Percentiles rank a stretch among this genome's conserved stretches.
These are phyloP conservation scores for Trichoderma aggressivum DNA, from an alignment of 2,329 filamentous ascomycete genomes.

Conservation along the genomic window DNA sequence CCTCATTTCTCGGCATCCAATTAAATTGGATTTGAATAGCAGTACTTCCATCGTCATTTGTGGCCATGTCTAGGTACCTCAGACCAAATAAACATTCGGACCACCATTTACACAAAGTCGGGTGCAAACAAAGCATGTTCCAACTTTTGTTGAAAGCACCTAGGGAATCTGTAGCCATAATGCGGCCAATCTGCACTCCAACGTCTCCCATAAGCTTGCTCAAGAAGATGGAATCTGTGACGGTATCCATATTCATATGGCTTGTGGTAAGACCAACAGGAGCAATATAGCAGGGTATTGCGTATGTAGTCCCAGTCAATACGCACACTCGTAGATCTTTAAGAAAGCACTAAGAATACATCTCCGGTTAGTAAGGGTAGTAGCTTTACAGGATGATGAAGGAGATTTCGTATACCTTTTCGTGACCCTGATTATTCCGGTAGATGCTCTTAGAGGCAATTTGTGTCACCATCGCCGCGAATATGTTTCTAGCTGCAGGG, in stretches of 20 bases:
- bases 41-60: not conserved
- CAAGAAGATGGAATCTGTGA: not conserved
- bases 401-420: not conserved
- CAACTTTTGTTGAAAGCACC: not conserved
- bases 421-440: not conserved
- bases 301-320: not conserved
- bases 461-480: not conserved
- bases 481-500: not conserved
- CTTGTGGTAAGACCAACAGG: not conserved
- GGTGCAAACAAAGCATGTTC: not conserved
- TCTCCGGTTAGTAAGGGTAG: not conserved
- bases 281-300: not conserved
- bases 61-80: not conserved
- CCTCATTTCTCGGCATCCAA: not conserved
- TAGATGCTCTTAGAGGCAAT: not conserved
- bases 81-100: not conserved
- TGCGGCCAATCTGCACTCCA: not conserved
- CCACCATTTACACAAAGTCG: not conserved
- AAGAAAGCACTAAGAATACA: not conserved
- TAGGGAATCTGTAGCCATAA: not conserved
- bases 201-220: not conserved
- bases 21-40: not conserved
- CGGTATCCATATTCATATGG: not conserved
- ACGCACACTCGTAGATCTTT: not conserved
- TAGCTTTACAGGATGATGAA: not conserved